Percentiles rank a stretch among this genome's conserved stretches.
These are phyloP conservation scores for Hemileccinum impolitum DNA, from an alignment of 768 basidiomycete genomes.

Conservation along the genomic window DNA sequence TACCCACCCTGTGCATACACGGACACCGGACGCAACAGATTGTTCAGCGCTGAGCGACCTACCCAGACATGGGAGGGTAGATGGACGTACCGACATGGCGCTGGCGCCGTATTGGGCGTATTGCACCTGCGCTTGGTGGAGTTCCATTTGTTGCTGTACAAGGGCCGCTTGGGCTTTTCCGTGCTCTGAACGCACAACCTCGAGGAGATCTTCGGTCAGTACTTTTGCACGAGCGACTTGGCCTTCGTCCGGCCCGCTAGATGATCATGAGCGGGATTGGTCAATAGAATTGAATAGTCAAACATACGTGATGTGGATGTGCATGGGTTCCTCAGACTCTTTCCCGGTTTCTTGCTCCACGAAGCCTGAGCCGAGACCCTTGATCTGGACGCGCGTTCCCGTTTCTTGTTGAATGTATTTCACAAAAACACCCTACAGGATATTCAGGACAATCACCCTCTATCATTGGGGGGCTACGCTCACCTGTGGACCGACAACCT, in stretches of 20 bases:
- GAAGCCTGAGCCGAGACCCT: conserved; percentile 92
- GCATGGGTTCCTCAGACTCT: conserved; percentile 87
- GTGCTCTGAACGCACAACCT: conserved; percentile 86
- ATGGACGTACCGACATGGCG: conserved; percentile 47
- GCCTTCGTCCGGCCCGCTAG: conserved; percentile 74
- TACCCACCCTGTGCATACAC: conserved; percentile 30
- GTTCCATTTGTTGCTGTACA: conserved; percentile 80
- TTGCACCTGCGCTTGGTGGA: conserved; percentile 79
- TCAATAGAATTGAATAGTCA: conserved; percentile 4
- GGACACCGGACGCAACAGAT: conserved; percentile 2
- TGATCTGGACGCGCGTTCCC: conserved; percentile 94
- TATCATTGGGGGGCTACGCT: conserved; percentile 20
- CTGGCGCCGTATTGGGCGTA: conserved; percentile 70
- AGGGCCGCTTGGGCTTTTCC: conserved; percentile 67
- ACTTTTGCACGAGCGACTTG: conserved; percentile 86
- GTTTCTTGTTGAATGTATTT: conserved; percentile 99
- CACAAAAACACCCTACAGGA: conserved; percentile 78
- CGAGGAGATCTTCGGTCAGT: conserved; percentile 83
- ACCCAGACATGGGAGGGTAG: not conserved
- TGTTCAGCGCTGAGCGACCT: not conserved
- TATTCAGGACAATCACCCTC: not conserved
- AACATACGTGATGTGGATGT: conserved; percentile 85
- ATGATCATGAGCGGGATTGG: not conserved
- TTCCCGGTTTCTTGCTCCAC: conserved; percentile 87
- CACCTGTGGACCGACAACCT: conserved; percentile 94